Evolutionary conservation across 345 rosid species (phyloP).

Genomic region (Moricandia moricandioides): DNA sequence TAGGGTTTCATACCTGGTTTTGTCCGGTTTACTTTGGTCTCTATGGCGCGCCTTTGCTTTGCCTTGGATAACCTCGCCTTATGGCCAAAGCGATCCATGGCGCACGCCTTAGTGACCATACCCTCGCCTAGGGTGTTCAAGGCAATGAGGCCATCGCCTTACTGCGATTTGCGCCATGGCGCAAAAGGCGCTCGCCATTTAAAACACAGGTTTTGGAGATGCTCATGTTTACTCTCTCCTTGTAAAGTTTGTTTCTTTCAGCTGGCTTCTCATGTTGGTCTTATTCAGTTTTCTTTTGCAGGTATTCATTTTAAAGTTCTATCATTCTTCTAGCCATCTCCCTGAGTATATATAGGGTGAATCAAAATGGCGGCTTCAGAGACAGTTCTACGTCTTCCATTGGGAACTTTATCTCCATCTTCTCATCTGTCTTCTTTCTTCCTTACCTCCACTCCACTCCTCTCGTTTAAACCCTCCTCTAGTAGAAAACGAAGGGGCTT

Average conservation of each 20-base stretch:
- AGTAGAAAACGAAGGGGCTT: conserved; percentile 16
- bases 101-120: no score
- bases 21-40: no score
- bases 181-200: no score
- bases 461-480: conserved; percentile 28
- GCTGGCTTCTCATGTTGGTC: neutral
- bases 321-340: neutral
- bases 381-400: conserved; percentile 39
- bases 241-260: conserved; percentile 16
- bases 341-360: neutral
- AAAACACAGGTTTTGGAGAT: no score
- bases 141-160: no score
- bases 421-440: conserved; percentile 25
- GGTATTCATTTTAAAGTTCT: conserved; percentile 4
- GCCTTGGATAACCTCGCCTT: no score
- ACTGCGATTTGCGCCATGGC: no score
- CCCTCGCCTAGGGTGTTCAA: no score
- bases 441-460: conserved; percentile 23
- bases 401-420: conserved; percentile 29
- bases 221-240: neutral
- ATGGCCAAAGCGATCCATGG: no score
- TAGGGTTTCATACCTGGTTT: no score
- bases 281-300: neutral
- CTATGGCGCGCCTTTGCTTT: no score
- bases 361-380: conserved; percentile 44